These are phyloP conservation scores for Hevea brasiliensis DNA, from an alignment of 345 rosid species.

Conservation along the genomic window DNA sequence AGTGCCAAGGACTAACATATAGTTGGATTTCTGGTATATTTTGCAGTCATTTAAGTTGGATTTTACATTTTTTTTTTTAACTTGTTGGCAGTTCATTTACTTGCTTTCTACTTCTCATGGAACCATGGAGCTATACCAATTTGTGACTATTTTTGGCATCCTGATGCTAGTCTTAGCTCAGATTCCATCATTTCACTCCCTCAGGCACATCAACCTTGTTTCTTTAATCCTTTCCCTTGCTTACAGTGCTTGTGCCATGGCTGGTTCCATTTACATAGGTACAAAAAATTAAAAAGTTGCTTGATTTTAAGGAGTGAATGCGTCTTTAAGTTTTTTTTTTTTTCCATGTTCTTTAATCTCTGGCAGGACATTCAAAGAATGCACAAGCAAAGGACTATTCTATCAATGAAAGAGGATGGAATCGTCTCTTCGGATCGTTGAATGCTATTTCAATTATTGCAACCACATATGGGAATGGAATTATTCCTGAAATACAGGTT, in stretches of 20 bases:
- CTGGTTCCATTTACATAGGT: slow-evolving; percentile 26
- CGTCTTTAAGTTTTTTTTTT: background rate
- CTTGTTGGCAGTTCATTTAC: slow-evolving; percentile 25
- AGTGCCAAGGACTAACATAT: too few species aligned
- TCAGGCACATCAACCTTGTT: slow-evolving; percentile 23
- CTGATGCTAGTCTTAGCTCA: slow-evolving; percentile 24
- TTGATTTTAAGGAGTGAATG: too few species aligned
- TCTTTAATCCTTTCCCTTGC: slow-evolving; percentile 23
- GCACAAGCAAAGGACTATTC: slow-evolving; percentile 15
- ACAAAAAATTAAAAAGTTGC: background rate
- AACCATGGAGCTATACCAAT: slow-evolving; percentile 26
- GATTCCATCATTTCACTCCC: slow-evolving; percentile 31
- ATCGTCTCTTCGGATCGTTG: slow-evolving; percentile 17
- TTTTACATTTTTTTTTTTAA: too few species aligned
- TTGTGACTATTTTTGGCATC: slow-evolving; percentile 19
- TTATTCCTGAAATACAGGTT: slow-evolving; percentile 32
- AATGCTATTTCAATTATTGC: slow-evolving; percentile 24
- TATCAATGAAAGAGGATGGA: background rate
- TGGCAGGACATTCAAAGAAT: slow-evolving; percentile 18
- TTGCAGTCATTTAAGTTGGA: too few species aligned
- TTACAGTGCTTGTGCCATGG: slow-evolving; percentile 23
- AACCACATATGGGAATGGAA: slow-evolving; percentile 26
- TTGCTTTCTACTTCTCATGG: slow-evolving; percentile 19
- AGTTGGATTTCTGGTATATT: too few species aligned
- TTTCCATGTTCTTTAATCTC: background rate